A percentile compares a stretch with the other conserved stretches of the same genome.
Evolutionary conservation across 495 filamentous ascomycete species (phyloP).

Genomic region (Neurospora sp.): DNA sequence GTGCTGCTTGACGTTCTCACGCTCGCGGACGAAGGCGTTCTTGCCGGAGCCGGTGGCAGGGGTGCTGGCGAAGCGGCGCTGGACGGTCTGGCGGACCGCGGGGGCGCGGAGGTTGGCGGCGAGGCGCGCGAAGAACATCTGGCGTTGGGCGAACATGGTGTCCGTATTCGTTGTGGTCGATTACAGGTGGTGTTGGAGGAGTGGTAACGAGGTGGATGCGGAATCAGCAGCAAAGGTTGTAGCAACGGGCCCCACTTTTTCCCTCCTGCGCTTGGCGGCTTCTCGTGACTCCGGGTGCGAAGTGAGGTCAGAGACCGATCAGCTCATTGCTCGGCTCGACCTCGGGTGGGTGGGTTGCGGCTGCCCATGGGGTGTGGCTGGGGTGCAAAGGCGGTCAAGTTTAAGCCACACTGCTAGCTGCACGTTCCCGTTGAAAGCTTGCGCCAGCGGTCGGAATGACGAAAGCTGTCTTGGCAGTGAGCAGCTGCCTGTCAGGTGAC

Average conservation of each 20-base stretch:
- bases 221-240: neutral
- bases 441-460: constrained; percentile 3
- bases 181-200: neutral
- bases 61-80: constrained; percentile 59
- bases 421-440: neutral
- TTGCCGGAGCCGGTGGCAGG: constrained; percentile 47
- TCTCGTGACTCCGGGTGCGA: neutral
- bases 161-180: neutral
- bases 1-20: constrained; percentile 75
- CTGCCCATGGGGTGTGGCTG: neutral
- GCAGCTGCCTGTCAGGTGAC: constrained; percentile 9
- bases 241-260: neutral
- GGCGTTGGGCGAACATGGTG: constrained; percentile 55
- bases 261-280: neutral
- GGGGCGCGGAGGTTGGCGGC: constrained; percentile 44
- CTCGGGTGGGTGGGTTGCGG: constrained; percentile 8
- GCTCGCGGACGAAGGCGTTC: constrained; percentile 83
- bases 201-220: neutral
- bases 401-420: neutral
- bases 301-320: constrained; percentile 19
- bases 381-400: neutral
- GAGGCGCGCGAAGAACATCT: constrained; percentile 50
- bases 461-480: neutral
- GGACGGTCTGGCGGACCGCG: constrained; percentile 46
- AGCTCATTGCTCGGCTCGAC: constrained; percentile 15